Base-by-base conservation (phyloP, 768 basidiomycete genomes). In the Tricholoma matsutake region DNA sequence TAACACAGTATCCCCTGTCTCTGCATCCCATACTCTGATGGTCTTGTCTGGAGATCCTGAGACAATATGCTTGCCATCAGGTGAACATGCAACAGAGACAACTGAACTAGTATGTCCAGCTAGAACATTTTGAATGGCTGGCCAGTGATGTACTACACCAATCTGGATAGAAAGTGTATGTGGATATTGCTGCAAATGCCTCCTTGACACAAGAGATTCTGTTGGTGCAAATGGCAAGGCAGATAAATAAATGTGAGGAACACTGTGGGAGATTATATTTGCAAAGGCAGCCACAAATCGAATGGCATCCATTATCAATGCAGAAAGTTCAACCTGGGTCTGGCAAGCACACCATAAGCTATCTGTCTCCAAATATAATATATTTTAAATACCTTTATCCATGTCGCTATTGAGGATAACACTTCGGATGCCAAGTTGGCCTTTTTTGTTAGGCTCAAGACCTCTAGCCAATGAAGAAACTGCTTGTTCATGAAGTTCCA, bases 401-500 rank as follows among this genome's bases (percentile, higher is more conserved):
- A 55, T 8, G 4, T 20, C 1, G 6, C 10, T 9, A 55, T 20
- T 1, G 32, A 34, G n/a, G 4, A 13, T 20, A 55, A 39, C 18
- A 29, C 13, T 20, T 9, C 3, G 13, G 28, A 34, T 11, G 54
- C 54, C 2, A n/a, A 18, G 13, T 35, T 55, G 1, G 20, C 37
- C 4, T 20, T 4, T 13, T 20, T 35, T 18, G 18, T 34, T 2
- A 55, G 13, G 32, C 70, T 72, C 41, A 76, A 57, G 2, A 69
- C 72, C 56, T 76, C 75, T 29, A 76, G 54, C 75, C 75, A 75
- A 53, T 63, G 73, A 10, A 75, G 59, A 9, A 75, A 51, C 39
- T 63, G 62, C 9, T 65, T 57, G 14, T 18, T 5, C 32, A 55
- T 35, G 31, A 55, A 35, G 20, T 22, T 9, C 5, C 11, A 7